Evolutionary conservation across 306 rosid species (phyloP).

Genomic region (Gleditsia sinensis): DNA sequence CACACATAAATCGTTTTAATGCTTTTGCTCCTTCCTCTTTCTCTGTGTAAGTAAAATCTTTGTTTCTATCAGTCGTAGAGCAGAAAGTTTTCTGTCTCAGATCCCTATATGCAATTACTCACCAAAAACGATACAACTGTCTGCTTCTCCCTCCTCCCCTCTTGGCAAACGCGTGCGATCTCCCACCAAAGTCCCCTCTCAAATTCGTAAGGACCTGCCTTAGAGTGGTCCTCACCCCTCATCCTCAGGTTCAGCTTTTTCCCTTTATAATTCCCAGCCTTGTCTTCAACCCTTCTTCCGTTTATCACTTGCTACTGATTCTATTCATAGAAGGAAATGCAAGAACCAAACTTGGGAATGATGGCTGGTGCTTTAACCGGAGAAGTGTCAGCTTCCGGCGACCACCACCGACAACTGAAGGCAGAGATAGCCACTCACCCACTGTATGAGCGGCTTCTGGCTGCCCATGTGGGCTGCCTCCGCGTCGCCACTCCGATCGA

Average conservation of each 20-base stretch:
- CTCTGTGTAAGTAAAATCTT: conserved; percentile 62
- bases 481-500: conserved; percentile 97
- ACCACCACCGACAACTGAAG: conserved; percentile 58
- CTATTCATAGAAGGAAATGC: conserved; percentile 43
- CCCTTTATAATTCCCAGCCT: conserved; percentile 8
- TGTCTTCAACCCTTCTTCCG: neutral
- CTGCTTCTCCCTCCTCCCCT: neutral
- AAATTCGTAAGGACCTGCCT: neutral
- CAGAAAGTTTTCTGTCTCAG: conserved; percentile 76
- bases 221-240: conserved; percentile 51
- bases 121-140: conserved; percentile 38
- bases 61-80: conserved; percentile 55
- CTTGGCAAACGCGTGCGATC: neutral
- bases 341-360: conserved; percentile 78
- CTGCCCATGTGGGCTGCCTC: conserved; percentile 87
- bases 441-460: conserved; percentile 74
- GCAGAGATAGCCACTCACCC: conserved; percentile 94
- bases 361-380: conserved; percentile 49
- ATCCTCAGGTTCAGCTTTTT: neutral
- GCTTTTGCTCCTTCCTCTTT: conserved; percentile 42
- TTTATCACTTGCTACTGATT: neutral
- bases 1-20: conserved; percentile 15
- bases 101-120: conserved; percentile 84
- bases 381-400: conserved; percentile 41
- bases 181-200: conserved; percentile 1